phyloP scores from a whole-genome alignment of 257 asterid genomes.

The Haberlea rhodopensis region DNA sequence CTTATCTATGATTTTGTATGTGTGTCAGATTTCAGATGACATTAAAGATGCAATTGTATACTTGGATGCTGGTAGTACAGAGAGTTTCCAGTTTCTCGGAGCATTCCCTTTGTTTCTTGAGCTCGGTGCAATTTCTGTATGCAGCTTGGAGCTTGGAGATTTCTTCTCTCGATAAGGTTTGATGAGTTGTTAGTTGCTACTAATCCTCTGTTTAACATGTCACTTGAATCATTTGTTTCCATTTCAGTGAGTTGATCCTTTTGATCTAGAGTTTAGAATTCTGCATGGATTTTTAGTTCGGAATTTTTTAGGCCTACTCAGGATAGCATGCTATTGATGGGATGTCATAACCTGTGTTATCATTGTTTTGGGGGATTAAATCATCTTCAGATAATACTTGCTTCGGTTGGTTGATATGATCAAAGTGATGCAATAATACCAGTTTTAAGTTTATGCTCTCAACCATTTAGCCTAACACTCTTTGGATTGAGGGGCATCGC shows the following conservation, averaged over 20 bases:
- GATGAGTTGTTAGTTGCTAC: neutral
- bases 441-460: constrained; percentile 3
- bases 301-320: constrained; percentile 10
- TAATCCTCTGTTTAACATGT: constrained; percentile 3
- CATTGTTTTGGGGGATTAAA: too few relatives aligned
- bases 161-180: constrained; percentile 72
- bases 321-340: constrained; percentile 1
- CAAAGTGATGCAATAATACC: neutral
- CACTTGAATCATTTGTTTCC: constrained; percentile 8
- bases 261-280: constrained; percentile 1
- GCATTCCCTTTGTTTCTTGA: constrained; percentile 81
- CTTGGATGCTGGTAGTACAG: constrained; percentile 93
- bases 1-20: constrained; percentile 8
- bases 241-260: neutral
- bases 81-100: constrained; percentile 82
- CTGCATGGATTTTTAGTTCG: neutral
- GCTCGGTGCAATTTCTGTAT: constrained; percentile 81
- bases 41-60: constrained; percentile 71
- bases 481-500: constrained; percentile 1
- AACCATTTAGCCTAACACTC: neutral
- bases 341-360: constrained; percentile 4
- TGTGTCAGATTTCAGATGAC: constrained; percentile 71
- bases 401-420: neutral
- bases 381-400: neutral
- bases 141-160: constrained; percentile 89